Conservation (phyloP, 1,139 yeast genomes). For the Candida pseudoviswanathii region DNA sequence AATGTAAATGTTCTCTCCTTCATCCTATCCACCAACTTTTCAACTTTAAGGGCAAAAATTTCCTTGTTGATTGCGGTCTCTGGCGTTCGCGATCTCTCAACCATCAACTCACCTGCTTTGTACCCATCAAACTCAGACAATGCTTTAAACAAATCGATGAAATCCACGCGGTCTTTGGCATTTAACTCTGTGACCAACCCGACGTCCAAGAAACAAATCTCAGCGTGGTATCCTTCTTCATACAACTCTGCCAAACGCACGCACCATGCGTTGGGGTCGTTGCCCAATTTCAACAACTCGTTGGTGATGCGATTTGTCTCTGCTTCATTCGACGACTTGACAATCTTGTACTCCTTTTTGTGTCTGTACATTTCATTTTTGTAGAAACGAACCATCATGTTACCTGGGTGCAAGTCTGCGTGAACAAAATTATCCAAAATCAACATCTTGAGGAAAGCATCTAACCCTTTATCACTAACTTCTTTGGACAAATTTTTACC, state of each 20-base stretch:
- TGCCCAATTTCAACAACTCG: slow-evolving; percentile 41
- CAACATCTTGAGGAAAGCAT: slow-evolving; percentile 90
- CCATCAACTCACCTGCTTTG: slow-evolving; percentile 92
- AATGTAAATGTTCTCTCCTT: slow-evolving; percentile 87
- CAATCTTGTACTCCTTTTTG: slow-evolving; percentile 50
- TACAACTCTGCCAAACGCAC: slow-evolving; percentile 50
- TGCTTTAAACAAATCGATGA: slow-evolving; percentile 86
- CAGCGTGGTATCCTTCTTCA: slow-evolving; percentile 74
- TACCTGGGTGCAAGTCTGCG: slow-evolving; percentile 96
- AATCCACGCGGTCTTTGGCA: slow-evolving; percentile 74
- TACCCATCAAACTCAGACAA: slow-evolving; percentile 92
- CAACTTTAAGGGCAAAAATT: slow-evolving; percentile 84
- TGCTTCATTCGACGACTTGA: slow-evolving; percentile 44
- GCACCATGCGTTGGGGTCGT: slow-evolving; percentile 51
- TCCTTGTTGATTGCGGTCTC: slow-evolving; percentile 86
- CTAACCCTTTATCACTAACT: slow-evolving; percentile 84
- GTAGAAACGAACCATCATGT: slow-evolving; percentile 79
- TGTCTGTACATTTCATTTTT: slow-evolving; percentile 50
- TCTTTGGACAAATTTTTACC: slow-evolving; percentile 66
- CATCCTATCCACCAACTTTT: slow-evolving; percentile 75
- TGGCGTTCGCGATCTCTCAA: slow-evolving; percentile 92
- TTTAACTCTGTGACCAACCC: slow-evolving; percentile 92
- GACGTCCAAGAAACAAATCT: slow-evolving; percentile 87
- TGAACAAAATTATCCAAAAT: slow-evolving; percentile 91
- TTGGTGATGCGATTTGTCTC: slow-evolving; percentile 53